phyloP scores from a whole-genome alignment of 495 filamentous ascomycete genomes.

The Xylaria intraflava region DNA sequence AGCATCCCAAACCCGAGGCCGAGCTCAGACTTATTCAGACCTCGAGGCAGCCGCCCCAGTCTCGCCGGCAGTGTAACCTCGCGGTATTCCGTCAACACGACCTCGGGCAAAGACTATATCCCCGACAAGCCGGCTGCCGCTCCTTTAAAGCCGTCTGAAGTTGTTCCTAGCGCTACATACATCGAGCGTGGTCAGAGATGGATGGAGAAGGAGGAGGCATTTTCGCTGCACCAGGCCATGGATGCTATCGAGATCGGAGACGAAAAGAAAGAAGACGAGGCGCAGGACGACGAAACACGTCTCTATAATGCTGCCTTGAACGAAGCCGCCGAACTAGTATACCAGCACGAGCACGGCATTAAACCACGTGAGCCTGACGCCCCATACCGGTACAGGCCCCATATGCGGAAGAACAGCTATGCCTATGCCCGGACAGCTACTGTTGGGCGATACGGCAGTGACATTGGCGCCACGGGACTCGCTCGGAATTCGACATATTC shows the following conservation, averaged over 20 bases:
- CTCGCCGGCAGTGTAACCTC: constrained; percentile 36
- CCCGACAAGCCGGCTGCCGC: constrained; percentile 26
- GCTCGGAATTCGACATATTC: constrained; percentile 42
- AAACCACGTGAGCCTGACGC: constrained; percentile 52
- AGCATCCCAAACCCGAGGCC: constrained; percentile 30
- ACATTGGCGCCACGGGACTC: constrained; percentile 42
- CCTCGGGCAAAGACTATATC: constrained; percentile 38
- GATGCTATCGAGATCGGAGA: constrained; percentile 44
- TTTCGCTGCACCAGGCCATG: constrained; percentile 69
- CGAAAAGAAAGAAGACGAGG: constrained; percentile 16
- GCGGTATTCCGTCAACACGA: constrained; percentile 30
- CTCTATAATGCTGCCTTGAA: constrained; percentile 71
- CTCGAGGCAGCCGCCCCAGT: constrained; percentile 28
- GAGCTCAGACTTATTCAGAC: constrained; percentile 22
- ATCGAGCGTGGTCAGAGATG: constrained; percentile 72
- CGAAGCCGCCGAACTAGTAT: constrained; percentile 83
- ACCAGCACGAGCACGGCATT: constrained; percentile 63
- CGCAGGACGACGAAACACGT: constrained; percentile 53
- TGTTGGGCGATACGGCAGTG: constrained; percentile 43
- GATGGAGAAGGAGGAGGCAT: constrained; percentile 82
- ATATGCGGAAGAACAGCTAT: constrained; percentile 55
- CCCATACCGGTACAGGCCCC: constrained; percentile 57
- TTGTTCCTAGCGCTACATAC: constrained; percentile 58
- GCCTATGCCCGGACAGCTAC: constrained; percentile 56
- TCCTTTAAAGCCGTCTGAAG: constrained; percentile 43